Evolutionary conservation across 129 eudicot genomes (phyloP), one percentile per base, ranked within the genome.

Genomic region (Solidago caesia): DNA sequence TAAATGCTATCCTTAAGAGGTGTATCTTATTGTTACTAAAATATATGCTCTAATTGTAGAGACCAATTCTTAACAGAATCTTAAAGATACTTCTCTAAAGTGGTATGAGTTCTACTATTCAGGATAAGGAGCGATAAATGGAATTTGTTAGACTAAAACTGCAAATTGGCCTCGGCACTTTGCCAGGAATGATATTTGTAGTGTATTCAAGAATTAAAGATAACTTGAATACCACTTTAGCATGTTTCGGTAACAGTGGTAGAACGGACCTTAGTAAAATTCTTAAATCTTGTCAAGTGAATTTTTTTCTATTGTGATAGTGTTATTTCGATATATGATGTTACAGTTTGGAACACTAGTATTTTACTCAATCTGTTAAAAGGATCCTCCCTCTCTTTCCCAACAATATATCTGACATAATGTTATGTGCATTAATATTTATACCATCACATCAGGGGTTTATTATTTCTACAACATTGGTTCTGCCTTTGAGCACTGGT

Each of bases 401-500:
- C 7, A 6, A 29, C 59, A n/a, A 33, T 70, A 13, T 52, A 6
- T 39, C 27, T 52, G 63, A 70, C 15, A 70, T n/a, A 12, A 51
- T 70, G 63, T 51, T 51, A 52, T 29, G 48, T 5, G 39, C 52
- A 39, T 53, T 4, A n/a, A n/a, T 51, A 14, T 8, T 33, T 33
- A 21, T 21, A 2, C 39, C 41, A 71, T 44, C n/a, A 53, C 33
- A 44, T 73, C 68, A 73, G 25, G 49, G 57, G 14, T 61, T n/a
- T 73, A 14, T 8, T 29, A 43, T 66, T 66, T 26, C 4, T 46
- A 0, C 4, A 74, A 10, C 46, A 16, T 45, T 9, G 15, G 57
- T 67, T 67, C 72, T 67, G 57, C 72, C 72, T 46, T 45, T 46
- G 56, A 67, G 57, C 42, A 72, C 21, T 21, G 29, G 67, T 33